Base-by-base conservation (phyloP, 176 grass and related monocot species). In the Triticum timopheevii region DNA sequence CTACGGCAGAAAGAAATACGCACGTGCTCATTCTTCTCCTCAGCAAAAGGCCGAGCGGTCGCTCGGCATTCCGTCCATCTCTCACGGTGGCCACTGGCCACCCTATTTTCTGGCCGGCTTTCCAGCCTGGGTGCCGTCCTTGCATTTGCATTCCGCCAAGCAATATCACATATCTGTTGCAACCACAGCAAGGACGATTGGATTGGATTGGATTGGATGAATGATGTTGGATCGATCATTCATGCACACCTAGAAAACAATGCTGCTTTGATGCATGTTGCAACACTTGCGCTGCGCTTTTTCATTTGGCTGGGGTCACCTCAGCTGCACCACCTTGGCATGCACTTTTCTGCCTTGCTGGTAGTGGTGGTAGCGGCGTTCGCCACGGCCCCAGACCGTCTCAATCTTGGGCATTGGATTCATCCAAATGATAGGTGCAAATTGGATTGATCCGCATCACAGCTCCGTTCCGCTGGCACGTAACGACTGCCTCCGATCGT, bases 81-180 rank as follows among this genome's bases (percentile, higher is more conserved):
- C 24, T 50, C 42, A 24, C 10, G 31, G 23, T 70, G 69, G 61
- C 69, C 69, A 13, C 25, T 70, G 69, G 61, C 69, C 69, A 13
- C 25, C 50, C 23, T 44, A 52, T 31, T 52, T 52, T 25, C 10
- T 76, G 1, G 24, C 24, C 7, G 13, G 73, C 73, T 90, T 82
- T 86, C 84, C 89, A 87, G 89, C 80, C 80, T 83, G 73, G 64
- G 56, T 2, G 16, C 0, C 45, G 44, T 27, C 69, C 80, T 25
- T 40, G 35, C 35, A 36, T 7, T 36, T 78, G 3, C 12, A 47
- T 56, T 61, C 71, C 4, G 2, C 9, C 11, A 23, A 45, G 24
- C 31, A n/a, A 45, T 7, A 80, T 84, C 62, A 80, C 36, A 30
- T 15, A 58, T 42, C 31, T 27, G 23, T 25, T 72, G 12, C 36